A percentile compares a stretch with the other conserved stretches of the same genome.
Conservation (phyloP, 2,329 filamentous ascomycete species). For the Podosphaera aphanis region DNA sequence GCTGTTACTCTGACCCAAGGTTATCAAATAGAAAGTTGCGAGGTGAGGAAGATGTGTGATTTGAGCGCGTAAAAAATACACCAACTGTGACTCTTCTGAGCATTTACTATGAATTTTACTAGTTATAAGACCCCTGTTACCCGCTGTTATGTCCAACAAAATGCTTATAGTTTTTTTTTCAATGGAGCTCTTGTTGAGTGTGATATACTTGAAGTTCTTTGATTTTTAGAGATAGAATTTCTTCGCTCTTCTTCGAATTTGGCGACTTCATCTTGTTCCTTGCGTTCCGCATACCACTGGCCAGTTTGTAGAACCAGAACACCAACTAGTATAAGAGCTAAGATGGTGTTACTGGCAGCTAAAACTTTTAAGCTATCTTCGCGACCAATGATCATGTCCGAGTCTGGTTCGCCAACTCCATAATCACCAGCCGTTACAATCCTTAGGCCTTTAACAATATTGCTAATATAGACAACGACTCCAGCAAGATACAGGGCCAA, state of each 20-base stretch:
- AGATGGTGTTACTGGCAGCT: constrained; percentile 83
- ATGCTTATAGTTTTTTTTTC: constrained; percentile 17
- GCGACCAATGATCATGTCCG: constrained; percentile 46
- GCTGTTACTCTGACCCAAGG: too few relatives aligned
- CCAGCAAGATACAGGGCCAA: constrained; percentile 61
- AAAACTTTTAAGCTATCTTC: constrained; percentile 84
- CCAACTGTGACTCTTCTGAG: too few relatives aligned
- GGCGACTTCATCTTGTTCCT: constrained; percentile 60
- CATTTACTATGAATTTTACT: too few relatives aligned
- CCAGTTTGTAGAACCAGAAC: constrained; percentile 84
- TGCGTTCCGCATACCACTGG: constrained; percentile 95
- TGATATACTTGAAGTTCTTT: constrained; percentile 9
- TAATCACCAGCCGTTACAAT: constrained; percentile 48
- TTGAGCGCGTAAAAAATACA: too few relatives aligned
- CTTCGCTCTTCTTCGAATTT: constrained; percentile 32
- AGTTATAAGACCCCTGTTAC: too few relatives aligned
- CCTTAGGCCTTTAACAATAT: constrained; percentile 85
- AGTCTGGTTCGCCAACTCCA: constrained; percentile 20
- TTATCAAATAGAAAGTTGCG: too few relatives aligned
- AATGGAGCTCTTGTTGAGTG: constrained; percentile 12
- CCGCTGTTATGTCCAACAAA: not conserved
- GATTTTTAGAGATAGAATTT: constrained; percentile 14
- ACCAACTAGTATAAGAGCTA: constrained; percentile 76
- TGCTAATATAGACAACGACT: constrained; percentile 78
- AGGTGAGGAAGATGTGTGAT: too few relatives aligned